Evolutionary conservation across 495 filamentous ascomycete genomes (phyloP), one percentile per base, ranked within the genome.

Genomic region (Xylaria intraflava): DNA sequence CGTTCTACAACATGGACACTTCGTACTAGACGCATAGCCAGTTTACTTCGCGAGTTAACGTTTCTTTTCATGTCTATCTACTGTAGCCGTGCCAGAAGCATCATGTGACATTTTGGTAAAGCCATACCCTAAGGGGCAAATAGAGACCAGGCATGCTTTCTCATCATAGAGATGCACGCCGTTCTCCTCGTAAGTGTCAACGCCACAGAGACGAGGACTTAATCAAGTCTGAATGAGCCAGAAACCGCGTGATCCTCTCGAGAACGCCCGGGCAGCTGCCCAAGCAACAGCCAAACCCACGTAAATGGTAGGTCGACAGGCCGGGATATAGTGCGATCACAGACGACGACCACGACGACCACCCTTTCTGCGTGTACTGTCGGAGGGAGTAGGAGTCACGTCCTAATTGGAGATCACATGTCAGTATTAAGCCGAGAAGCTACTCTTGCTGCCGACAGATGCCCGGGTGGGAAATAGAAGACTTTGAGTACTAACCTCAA

Each of bases 331-430:
- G 52, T n/a, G 47, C 62, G 68, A 72, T 84, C 80, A 97, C 73
- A 99, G 85, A 92, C 93, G 91, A 77, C 93, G 93, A 96, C 93
- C 93, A 87, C 93, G 91, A 76, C 93, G 89, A 95, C 93, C 93
- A 78, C 93, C 93, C 86, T 99, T 99, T 75, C 92, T 87, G 74
- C 93, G 88, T 63, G 93, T 99, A 73, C 87, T 92, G 78, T 99
- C 93, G 72, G 93, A 97, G 60, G 93, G 93, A 31, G 93, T 97
- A 58, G 93, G 93, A 61, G 93, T 99, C 55, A 99, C 93, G 75
- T 99, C 93, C 85, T 51, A 44, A 3, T 33, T 7, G 27, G 16
- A 17, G 30, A 16, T 24, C 8, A 2, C 8, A 12, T 16, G 29
- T 51, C 8, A 51, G 49, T 14, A 44, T 51, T 4, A 7, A 11